These are phyloP conservation scores for Sideroxylon spinosum DNA, from an alignment of 179 eudicot genomes.

Conservation along the genomic window DNA sequence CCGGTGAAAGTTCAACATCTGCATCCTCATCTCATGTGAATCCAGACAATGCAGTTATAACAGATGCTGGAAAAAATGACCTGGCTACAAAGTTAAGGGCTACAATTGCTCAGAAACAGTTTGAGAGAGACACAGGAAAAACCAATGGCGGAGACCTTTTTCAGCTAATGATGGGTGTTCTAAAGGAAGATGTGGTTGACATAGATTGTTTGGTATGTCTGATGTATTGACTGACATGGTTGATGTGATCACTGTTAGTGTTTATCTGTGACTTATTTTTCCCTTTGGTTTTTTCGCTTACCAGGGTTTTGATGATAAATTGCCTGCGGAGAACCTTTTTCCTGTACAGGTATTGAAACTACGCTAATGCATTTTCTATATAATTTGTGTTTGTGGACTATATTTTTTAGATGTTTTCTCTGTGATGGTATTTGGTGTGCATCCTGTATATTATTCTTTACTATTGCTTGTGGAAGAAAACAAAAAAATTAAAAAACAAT, in stretches of 20 bases:
- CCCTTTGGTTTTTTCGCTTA: slow-evolving; percentile 1
- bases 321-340: slow-evolving; percentile 82
- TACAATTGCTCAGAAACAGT: slow-evolving; percentile 83
- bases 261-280: not conserved
- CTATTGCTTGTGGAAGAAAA: not conserved
- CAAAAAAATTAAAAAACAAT: not conserved
- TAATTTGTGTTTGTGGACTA: slow-evolving; percentile 1
- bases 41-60: slow-evolving; percentile 34
- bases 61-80: slow-evolving; percentile 56
- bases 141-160: slow-evolving; percentile 76
- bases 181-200: slow-evolving; percentile 79
- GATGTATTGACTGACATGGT: slow-evolving; percentile 6
- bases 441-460: not conserved
- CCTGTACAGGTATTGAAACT: slow-evolving; percentile 69
- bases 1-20: slow-evolving; percentile 63
- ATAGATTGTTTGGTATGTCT: slow-evolving; percentile 79
- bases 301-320: slow-evolving; percentile 84
- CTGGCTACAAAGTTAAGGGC: slow-evolving; percentile 85
- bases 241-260: not conserved
- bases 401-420: not conserved
- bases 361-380: slow-evolving; percentile 1
- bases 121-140: slow-evolving; percentile 69
- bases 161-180: slow-evolving; percentile 75
- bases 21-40: slow-evolving; percentile 55
- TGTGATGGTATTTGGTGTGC: not conserved